Conservation (phyloP, 768 basidiomycete genomes). For the Leucocoprinus birnbaumii region DNA sequence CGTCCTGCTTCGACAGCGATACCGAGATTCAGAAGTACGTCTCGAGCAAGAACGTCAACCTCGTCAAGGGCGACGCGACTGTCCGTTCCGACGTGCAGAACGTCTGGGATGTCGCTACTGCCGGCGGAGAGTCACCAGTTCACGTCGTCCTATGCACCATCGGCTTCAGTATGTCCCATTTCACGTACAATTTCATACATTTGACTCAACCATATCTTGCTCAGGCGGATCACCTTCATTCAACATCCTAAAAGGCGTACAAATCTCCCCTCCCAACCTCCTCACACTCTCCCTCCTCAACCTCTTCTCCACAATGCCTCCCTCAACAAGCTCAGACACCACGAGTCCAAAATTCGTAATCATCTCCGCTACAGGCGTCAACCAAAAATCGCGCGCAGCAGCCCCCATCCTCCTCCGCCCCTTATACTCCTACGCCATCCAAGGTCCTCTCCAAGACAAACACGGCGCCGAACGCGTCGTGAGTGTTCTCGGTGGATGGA, state of each 20-base stretch:
- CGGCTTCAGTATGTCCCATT: no score
- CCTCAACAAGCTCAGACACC: conserved; percentile 13
- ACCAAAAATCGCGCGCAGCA: conserved; percentile 33
- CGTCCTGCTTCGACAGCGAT: conserved; percentile 35
- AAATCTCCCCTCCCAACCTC: conserved; percentile 53
- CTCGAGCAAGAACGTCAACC: conserved; percentile 26
- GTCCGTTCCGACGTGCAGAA: neutral
- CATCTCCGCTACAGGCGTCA: conserved; percentile 51
- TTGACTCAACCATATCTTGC: no score
- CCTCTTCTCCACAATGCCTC: conserved; percentile 50
- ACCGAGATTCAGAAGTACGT: conserved; percentile 47
- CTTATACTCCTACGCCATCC: no score
- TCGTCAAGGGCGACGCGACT: conserved; percentile 62
- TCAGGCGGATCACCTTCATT: neutral
- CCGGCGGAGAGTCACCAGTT: no score
- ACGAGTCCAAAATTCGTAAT: conserved; percentile 47
- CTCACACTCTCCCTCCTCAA: conserved; percentile 56
- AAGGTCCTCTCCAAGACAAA: no score
- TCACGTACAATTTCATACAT: no score
- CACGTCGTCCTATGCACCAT: no score
- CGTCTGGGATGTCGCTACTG: no score
- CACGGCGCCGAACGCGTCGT: no score
- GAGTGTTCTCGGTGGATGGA: no score
- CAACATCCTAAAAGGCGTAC: conserved; percentile 39
- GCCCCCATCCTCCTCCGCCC: conserved; percentile 36